Evolutionary conservation across 495 filamentous ascomycete genomes (phyloP), one percentile per base, ranked within the genome.

Genomic region (Aspergillus cavernicola): DNA sequence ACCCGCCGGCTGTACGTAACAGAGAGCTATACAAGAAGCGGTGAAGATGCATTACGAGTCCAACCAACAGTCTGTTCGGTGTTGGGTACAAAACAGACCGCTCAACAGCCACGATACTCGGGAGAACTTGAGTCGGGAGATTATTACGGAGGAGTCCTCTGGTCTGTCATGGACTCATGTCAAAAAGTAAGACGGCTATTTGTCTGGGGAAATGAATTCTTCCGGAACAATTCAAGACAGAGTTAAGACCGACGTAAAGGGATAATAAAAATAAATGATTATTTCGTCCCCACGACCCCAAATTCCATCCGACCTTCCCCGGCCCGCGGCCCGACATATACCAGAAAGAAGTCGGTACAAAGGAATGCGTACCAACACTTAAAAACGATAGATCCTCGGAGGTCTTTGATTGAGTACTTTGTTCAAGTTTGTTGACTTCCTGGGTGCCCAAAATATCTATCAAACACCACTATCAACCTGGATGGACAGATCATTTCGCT

Each of bases 221-320:
- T 33, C 31, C 31, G 31, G 31, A 33, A 11, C 2, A 29, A 29
- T 29, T 29, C 31, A 3, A 33, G 31, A 33, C 31, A 10, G 26
- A n/a, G n/a, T n/a, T n/a, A n/a, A n/a, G n/a, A n/a, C 9, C 9
- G 26, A 4, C 26, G 31, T 33, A 7, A 33, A 10, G 23, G 20
- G 37, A 51, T 40, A 51, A 41, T 23, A 29, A 29, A 29, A 29
- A 29, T 11, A n/a, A 33, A 33, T 33, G 3, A 36, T 43, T 57
- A 48, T 44, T 52, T 55, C n/a, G n/a, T n/a, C n/a, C n/a, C n/a
- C n/a, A 53, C 44, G 50, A 45, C 51, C 52, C 53, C 52, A 50
- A 50, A 56, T n/a, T 38, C 22, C 44, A 62, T 58, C 59, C 59
- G 59, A 62, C 52, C 49, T 56, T 62, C 59, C 59, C 59, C 59